These are phyloP conservation scores for Fragaria iinumae DNA, from an alignment of 306 rosid genomes.

Conservation along the genomic window DNA sequence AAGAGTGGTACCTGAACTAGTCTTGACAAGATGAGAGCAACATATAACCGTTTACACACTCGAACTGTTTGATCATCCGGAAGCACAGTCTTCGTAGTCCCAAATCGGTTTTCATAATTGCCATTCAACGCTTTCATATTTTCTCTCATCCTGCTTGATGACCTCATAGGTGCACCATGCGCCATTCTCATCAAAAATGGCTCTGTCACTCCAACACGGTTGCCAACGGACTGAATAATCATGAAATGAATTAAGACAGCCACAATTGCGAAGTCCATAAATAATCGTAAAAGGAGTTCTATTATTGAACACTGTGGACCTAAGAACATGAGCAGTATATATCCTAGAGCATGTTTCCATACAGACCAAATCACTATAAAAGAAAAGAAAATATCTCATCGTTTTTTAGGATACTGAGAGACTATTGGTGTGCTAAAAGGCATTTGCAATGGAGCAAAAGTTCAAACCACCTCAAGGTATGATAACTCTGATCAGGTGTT, in stretches of 20 bases:
- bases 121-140: conserved; percentile 39
- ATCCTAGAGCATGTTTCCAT: not conserved
- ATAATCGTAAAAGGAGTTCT: not conserved
- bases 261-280: conserved; percentile 18
- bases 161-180: conserved; percentile 79
- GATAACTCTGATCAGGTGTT: not conserved
- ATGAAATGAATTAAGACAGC: conserved; percentile 17
- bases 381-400: not conserved
- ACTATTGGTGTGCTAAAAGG: not conserved
- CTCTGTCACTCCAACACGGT: conserved; percentile 89
- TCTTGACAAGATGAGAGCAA: conserved; percentile 89
- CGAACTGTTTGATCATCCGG: conserved; percentile 75
- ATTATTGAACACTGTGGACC: not conserved
- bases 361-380: not conserved
- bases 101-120: conserved; percentile 42
- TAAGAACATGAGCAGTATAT: not conserved
- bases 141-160: conserved; percentile 51
- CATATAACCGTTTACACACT: conserved; percentile 89
- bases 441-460: not conserved
- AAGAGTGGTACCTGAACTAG: conserved; percentile 74
- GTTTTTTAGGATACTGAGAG: not conserved
- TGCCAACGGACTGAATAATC: conserved; percentile 78
- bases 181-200: conserved; percentile 95
- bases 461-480: conserved; percentile 6
- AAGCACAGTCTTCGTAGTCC: conserved; percentile 33